Conservation (phyloP, 768 basidiomycete genomes). For the Atractiella rhizophila region DNA sequence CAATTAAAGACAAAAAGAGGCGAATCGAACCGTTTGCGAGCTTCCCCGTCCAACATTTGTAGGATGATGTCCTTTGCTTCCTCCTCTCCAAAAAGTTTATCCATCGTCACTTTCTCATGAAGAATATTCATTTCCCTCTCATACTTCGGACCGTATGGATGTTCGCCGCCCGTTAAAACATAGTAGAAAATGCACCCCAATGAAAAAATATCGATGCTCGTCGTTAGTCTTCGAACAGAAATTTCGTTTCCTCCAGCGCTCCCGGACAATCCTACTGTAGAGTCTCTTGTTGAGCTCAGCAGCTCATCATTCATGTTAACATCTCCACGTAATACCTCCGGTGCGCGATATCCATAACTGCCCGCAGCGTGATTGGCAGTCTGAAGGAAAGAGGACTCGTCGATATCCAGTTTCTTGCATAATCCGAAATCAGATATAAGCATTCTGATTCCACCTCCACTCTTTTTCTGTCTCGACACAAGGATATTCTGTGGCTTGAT, state of each 20-base stretch:
- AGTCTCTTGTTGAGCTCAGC: slow-evolving; percentile 11
- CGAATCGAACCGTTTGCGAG: slow-evolving; percentile 39
- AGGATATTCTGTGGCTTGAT: slow-evolving; percentile 98
- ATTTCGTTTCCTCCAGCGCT: slow-evolving; percentile 23
- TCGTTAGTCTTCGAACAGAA: slow-evolving; percentile 51
- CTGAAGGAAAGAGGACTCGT: slow-evolving; percentile 87
- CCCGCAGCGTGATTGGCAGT: slow-evolving; percentile 71
- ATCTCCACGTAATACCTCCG: slow-evolving; percentile 79
- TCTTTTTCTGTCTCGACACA: slow-evolving; percentile 37
- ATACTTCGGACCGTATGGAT: slow-evolving; percentile 82
- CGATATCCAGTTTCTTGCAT: slow-evolving; percentile 78
- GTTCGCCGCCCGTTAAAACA: slow-evolving; percentile 60
- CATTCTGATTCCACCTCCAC: slow-evolving; percentile 13
- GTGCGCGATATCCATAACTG: slow-evolving; percentile 90
- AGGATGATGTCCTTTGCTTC: slow-evolving; percentile 62
- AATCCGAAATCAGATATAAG: slow-evolving; percentile 70
- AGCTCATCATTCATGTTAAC: slow-evolving; percentile 64
- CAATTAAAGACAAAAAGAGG: slow-evolving; percentile 3
- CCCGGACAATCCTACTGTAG: neutral
- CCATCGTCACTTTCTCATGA: slow-evolving; percentile 46
- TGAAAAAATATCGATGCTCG: slow-evolving; percentile 89
- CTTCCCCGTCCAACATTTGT: slow-evolving; percentile 52
- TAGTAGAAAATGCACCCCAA: slow-evolving; percentile 74
- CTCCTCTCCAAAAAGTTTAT: slow-evolving; percentile 58
- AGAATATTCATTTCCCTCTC: slow-evolving; percentile 86